These are phyloP conservation scores for Groenewaldozyma tartarivorans DNA, from an alignment of 805 yeast species.

Conservation along the genomic window DNA sequence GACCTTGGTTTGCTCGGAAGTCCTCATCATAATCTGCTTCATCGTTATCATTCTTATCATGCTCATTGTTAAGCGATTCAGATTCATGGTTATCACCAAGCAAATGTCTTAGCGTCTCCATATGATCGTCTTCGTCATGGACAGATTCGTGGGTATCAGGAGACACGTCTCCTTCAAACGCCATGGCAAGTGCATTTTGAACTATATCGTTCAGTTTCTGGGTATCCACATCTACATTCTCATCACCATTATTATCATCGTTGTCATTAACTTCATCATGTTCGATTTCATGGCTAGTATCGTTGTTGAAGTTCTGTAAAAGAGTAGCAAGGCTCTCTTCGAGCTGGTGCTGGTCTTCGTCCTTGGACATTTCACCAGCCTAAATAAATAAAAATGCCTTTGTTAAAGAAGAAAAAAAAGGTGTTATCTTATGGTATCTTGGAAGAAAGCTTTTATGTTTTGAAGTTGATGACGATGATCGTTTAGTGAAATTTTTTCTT, in stretches of 20 bases:
- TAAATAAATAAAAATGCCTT: neutral
- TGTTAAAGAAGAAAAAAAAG: too few relatives aligned
- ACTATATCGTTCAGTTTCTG: slow-evolving; percentile 12
- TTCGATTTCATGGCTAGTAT: neutral
- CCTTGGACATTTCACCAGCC: neutral
- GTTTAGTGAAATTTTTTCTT: too few relatives aligned
- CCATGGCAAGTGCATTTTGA: slow-evolving; percentile 15
- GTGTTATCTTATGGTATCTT: too few relatives aligned
- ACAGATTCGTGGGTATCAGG: neutral
- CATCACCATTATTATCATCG: slow-evolving; percentile 1
- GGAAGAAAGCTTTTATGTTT: too few relatives aligned
- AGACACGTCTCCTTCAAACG: slow-evolving; percentile 8
- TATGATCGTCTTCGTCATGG: neutral
- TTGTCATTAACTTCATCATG: neutral
- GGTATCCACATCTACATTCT: neutral
- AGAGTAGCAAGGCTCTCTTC: slow-evolving; percentile 1
- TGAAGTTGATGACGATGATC: too few relatives aligned
- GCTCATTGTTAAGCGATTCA: neutral
- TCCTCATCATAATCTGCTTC: slow-evolving; percentile 6
- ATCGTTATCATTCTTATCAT: neutral
- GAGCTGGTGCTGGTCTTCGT: slow-evolving; percentile 1
- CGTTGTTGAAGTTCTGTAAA: neutral
- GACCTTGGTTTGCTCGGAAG: slow-evolving; percentile 1
- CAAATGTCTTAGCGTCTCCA: neutral
- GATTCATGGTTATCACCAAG: neutral